phyloP scores from a whole-genome alignment of 2,329 filamentous ascomycete genomes.

The Mariannaea sp. region DNA sequence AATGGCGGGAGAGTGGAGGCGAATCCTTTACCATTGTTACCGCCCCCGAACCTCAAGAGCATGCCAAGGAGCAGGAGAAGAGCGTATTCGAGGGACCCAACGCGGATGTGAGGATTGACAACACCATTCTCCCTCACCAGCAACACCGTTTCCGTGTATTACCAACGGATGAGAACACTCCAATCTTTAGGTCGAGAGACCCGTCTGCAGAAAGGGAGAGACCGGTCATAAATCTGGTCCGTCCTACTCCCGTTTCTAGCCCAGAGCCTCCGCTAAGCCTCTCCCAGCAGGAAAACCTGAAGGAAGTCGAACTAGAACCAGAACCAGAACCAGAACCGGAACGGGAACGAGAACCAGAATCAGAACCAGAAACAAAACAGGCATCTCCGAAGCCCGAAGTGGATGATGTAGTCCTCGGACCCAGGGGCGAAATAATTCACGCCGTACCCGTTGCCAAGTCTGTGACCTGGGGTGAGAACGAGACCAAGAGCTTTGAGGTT shows the following conservation, averaged over 20 bases:
- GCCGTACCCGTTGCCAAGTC: constrained; percentile 51
- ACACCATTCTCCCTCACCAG: constrained; percentile 60
- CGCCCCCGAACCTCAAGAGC: constrained; percentile 56
- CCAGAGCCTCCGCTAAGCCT: constrained; percentile 51
- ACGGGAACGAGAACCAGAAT: not conserved
- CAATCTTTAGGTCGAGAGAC: constrained; percentile 53
- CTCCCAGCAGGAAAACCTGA: constrained; percentile 28
- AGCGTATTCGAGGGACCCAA: constrained; percentile 62
- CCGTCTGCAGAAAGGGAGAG: constrained; percentile 60
- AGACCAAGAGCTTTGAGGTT: constrained; percentile 67
- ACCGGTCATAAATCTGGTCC: constrained; percentile 64
- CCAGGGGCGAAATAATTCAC: constrained; percentile 50
- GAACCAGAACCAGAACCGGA: not conserved
- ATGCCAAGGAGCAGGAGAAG: constrained; percentile 47
- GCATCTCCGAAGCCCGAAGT: constrained; percentile 28
- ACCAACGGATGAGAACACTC: constrained; percentile 34
- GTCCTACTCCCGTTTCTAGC: constrained; percentile 59
- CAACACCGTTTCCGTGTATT: constrained; percentile 45
- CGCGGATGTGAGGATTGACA: constrained; percentile 67
- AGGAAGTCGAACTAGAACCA: constrained; percentile 23
- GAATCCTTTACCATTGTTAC: constrained; percentile 56
- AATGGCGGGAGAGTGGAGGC: constrained; percentile 51
- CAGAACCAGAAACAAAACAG: not conserved
- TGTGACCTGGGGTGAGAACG: constrained; percentile 68
- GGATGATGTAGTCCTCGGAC: constrained; percentile 46